Base-by-base conservation (phyloP, 345 rosid species). In the Citrus mangshanensis region DNA sequence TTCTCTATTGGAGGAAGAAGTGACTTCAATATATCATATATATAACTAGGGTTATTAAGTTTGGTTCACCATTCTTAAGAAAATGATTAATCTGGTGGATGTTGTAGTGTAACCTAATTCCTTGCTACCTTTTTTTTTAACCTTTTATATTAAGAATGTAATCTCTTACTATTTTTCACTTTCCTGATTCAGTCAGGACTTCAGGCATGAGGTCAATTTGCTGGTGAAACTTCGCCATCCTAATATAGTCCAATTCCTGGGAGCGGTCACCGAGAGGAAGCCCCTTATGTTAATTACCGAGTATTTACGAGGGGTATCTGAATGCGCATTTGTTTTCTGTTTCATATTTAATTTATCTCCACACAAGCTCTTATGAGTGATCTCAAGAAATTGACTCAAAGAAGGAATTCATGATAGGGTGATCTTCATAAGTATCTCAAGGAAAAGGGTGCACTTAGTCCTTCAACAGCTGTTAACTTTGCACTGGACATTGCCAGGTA, bases 141-240 rank as follows among this genome's bases (percentile, higher is more conserved):
- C 5, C 22, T 55, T 1, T 27, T 76, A 10, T 68, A 13, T 65
- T 72, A 18, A 42, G 34, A 80, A 59, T 62, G 25, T 38, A 46
- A 37, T 67, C 46, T 58, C 55, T 84, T 27, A 68, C 81, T 51
- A 60, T 24, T 77, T 84, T 58, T 72, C 51, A 38, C 73, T 82
- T 80, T 77, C 68, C 19, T 71, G 79, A 74, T 83, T 76, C 97
- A 96, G 99, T 79, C 98, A 94, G 89, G 99, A 96, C 87, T 96
- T 96, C 89, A 93, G 99, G 86, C 99, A 94, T 83, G 99, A 96
- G 87, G 98, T 94, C 81, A 92, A 91, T 82, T 88, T 96, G 86
- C 93, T 96, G 70, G 98, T 96, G 81, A 94, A 96, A 91, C 98
- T 96, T 87, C 95, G 99, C 58, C 99, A 96, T 85, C 99, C 99